Base-by-base conservation (phyloP, 2,329 filamentous ascomycete genomes). In the Fusarium begoniae region DNA sequence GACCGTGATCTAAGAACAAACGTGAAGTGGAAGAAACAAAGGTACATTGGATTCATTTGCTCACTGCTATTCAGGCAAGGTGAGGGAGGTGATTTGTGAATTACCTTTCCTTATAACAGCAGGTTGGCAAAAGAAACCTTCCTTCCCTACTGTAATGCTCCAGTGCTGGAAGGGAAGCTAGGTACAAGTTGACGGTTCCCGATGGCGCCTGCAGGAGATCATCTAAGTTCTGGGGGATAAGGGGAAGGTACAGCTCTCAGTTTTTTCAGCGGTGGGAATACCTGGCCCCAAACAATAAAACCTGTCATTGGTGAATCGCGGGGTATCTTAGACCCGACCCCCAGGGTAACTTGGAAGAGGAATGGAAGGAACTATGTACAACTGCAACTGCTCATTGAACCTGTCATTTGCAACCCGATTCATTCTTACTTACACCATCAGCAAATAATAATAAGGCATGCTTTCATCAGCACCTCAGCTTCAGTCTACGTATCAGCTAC, bases 301-400 rank as follows among this genome's bases (percentile, higher is more conserved):
- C 38, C 45, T 58, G 47, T 37, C 43, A 50, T 40, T 66, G 73
- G 63, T 53, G 73, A 70, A 78, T 78, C 76, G 74, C 64, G 74
- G 76, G 76, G 73, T 73, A 35, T 14, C 32, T 35, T 35, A 78
- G 64, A 48, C 61, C 26, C 28, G 9, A 54, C 47, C 45, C 45
- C 30, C 59, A 70, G 59, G 59, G 37, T 66, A 51, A 51, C 30
- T 51, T 51, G 48, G n/a, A 70, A 72, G 55, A 72, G 55, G 48
- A 62, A 63, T 61, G 58, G 53, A 62, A 63, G 61, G 58, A 66
- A 60, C 24, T 44, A 26, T 26, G 24, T 26, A n/a, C 43, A 48
- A 57, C 54, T 44, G 55, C 41, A 66, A 55, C 48, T 35, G 18
- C 58, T 45, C 48, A 17, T 40, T 38, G 14, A 63, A 41, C 40